Evolutionary conservation across 805 yeast genomes (phyloP), one percentile per base, ranked within the genome.

Genomic region (Barnettozyma sucrosica): DNA sequence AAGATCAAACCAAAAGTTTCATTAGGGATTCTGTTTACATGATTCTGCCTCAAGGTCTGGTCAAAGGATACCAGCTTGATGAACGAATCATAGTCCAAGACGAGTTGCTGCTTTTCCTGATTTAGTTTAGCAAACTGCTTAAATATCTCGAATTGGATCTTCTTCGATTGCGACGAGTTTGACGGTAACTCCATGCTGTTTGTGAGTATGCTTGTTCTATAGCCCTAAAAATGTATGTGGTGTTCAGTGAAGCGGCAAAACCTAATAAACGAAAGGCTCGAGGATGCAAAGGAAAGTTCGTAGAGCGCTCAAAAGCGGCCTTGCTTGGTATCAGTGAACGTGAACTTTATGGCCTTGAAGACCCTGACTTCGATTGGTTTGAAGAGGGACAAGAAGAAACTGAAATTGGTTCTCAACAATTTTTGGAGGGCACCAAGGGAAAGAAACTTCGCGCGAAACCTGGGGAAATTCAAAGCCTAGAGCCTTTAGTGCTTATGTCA

Each of bases 1-100:
- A 85, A 92, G 43, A 92, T 79, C 51, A 90, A 74, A 6, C 85
- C 85, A 63, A 79, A 80, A 4, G 85, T 75, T 53, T 80, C 73
- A 11, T 77, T 68, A 14, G 81, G 74, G 45, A 81, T 72, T 54
- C 72, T 73, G 53, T 75, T 74, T 55, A 49, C 38, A 9, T 49
- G 46, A 25, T 45, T 45, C 77, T 72, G 59, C 76, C 75, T 43
- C 61, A 67, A 0, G 65, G 51, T 59, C 48, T 68, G 70, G 45
- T 68, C 70, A 4, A 57, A 62, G 0, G 72, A 61, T 7, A 70
- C 65, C 41, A 70, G 52, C 30, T 58, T 53, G 24, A 70, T 60
- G 48, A 70, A 70, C 32, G 64, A 63, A 32, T 67, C 64, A 47
- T 67, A 69, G 36, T 57, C 61, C 24, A 70, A 50, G 3, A 68